Conservation (phyloP, 306 rosid genomes). For the Prunus dulcis region DNA sequence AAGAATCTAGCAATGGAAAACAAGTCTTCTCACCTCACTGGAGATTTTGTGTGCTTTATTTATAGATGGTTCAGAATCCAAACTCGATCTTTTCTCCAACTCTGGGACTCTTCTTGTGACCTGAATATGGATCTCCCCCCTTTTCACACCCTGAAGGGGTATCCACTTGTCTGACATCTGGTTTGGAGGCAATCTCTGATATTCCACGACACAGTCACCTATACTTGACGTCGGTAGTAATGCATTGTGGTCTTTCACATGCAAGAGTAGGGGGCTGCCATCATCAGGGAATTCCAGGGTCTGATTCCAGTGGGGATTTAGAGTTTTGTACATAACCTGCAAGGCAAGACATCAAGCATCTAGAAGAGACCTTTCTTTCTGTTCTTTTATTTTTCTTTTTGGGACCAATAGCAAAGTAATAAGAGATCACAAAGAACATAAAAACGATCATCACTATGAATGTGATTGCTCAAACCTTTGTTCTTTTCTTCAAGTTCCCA, state of each 20-base stretch:
- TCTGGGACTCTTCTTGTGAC: constrained; percentile 83
- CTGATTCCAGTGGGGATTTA: constrained; percentile 89
- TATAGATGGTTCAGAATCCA: constrained; percentile 67
- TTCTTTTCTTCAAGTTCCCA: constrained; percentile 76
- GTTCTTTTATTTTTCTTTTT: too few species aligned
- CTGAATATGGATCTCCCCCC: constrained; percentile 87
- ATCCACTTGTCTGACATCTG: constrained; percentile 89
- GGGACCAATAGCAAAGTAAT: not conserved
- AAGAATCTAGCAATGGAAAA: constrained; percentile 1
- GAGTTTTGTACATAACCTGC: constrained; percentile 76
- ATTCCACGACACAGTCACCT: constrained; percentile 86
- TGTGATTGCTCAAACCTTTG: constrained; percentile 61
- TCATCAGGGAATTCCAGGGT: constrained; percentile 86
- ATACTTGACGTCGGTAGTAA: constrained; percentile 70
- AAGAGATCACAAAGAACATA: not conserved
- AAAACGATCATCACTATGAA: not conserved
- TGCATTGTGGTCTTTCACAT: constrained; percentile 88
- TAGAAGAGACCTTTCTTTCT: not conserved
- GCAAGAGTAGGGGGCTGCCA: constrained; percentile 67
- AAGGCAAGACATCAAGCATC: constrained; percentile 19
- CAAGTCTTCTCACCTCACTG: constrained; percentile 49
- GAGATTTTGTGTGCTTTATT: constrained; percentile 70
- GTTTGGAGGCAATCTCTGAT: constrained; percentile 78
- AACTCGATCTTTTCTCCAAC: constrained; percentile 47
- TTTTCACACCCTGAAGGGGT: constrained; percentile 89